Base-by-base conservation (phyloP, 148 eudicot species). In the Cornus florida region DNA sequence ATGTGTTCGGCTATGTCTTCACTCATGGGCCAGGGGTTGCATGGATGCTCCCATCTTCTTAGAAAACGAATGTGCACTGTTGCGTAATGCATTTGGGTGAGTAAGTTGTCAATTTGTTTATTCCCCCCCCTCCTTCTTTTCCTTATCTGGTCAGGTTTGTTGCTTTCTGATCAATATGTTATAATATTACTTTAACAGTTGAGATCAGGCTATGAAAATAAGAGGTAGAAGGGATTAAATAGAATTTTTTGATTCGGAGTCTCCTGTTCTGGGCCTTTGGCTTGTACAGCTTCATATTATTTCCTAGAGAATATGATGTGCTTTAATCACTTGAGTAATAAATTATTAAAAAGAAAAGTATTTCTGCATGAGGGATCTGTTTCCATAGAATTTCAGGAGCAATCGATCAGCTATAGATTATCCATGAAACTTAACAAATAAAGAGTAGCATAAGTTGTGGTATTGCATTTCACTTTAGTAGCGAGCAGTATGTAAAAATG, bases 11-110 rank as follows among this genome's bases (percentile, higher is more conserved):
- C 90, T 94, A 23, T 94, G 98, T 79, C 95, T 94, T 28, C 86
- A 92, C 81, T 89, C 92, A 20, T 92, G 97, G 97, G 95, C 93
- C 64, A 91, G 87, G 85, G 91, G 97, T 71, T 91, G 93, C 83
- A 84, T 80, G 87, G 95, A 92, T 85, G 98, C 97, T 72, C 97
- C 98, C 28, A 62, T 83, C 24, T 94, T 94, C 79, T 86, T 94
- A 77, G 93, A 92, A 81, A 94, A 89, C 78, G 97, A 94, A 78
- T 88, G 93, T 85, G 89, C 88, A 68, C 35, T 88, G 71, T 81
- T 94, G 80, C 84, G 98, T 78, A 86, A 79, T 76, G 80, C 98
- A 41, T 94, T 94, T 74, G 87, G 95, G 98, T 94, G 75, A 81
- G 94, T 83, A 67, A 35, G 3, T 13, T 38, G 7, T 48, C 66